A percentile compares a stretch with the other conserved stretches of the same genome.
Conservation (phyloP, 306 rosid genomes). For the Mucuna pruriens region DNA sequence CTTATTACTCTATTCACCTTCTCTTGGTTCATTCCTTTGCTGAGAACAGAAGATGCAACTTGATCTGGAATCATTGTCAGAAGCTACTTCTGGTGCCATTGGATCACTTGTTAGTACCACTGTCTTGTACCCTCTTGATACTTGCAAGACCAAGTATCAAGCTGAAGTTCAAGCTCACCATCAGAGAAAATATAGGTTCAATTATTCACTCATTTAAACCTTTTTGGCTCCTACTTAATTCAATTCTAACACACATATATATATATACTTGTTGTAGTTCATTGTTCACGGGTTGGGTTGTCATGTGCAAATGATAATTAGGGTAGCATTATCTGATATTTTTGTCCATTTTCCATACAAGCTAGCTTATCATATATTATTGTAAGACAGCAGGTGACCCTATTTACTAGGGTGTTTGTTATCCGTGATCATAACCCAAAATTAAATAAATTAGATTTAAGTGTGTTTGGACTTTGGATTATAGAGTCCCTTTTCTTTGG, state of each 20-base stretch:
- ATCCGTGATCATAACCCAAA: constrained; percentile 12
- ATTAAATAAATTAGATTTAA: constrained; percentile 8
- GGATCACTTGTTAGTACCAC: constrained; percentile 95
- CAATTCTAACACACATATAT: background rate
- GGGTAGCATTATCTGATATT: background rate
- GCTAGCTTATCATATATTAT: background rate
- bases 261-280: background rate
- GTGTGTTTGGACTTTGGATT: constrained; percentile 11
- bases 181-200: constrained; percentile 79
- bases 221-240: constrained; percentile 8
- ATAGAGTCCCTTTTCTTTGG: background rate
- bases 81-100: constrained; percentile 95
- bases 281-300: background rate
- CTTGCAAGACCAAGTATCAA: constrained; percentile 96
- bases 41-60: constrained; percentile 59
- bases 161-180: constrained; percentile 84
- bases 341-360: background rate
- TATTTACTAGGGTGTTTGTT: background rate
- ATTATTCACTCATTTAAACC: background rate
- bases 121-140: constrained; percentile 87
- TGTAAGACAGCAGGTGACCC: background rate
- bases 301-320: background rate
- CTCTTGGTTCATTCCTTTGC: background rate
- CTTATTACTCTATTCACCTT: constrained; percentile 18
- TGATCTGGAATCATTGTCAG: constrained; percentile 83